Base-by-base conservation (phyloP, 495 filamentous ascomycete species). In the Hypoxylon rickii region DNA sequence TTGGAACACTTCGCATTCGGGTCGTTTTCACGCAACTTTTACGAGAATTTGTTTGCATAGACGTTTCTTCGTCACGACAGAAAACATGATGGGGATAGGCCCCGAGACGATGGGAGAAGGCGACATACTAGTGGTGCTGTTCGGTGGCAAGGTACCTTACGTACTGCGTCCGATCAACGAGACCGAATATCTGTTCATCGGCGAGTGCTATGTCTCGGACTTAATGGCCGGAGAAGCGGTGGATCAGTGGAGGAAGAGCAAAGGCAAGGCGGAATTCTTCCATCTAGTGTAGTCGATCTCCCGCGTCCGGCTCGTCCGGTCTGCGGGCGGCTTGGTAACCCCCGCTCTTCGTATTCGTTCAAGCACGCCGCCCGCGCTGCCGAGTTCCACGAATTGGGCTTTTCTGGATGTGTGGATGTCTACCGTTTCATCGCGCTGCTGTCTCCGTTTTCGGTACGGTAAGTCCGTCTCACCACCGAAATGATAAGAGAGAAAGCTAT, bases 301-400 rank as follows among this genome's bases (percentile, higher is more conserved):
- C 26, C 15, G 31, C 22, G n/a, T 15, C 36, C 13, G 17, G 33
- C 11, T 44, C 33, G 29, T n/a, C n/a, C 16, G 32, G 12, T 36
- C 36, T 40, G n/a, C n/a, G n/a, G n/a, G n/a, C n/a, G 21, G 20
- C 10, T 29, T 4, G 24, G 4, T 4, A 22, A 29, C 15, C 44
- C 43, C 42, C 47, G 44, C 48, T 49, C 32, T 57, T 63, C 59
- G 53, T 63, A 63, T 63, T 57, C 49, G 59, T 57, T 51, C 44
- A 49, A 41, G 57, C 18, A 36, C 17, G 22, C 18, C 33, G n/a
- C 39, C 19, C 8, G n/a, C n/a, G n/a, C n/a, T n/a, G n/a, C n/a
- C n/a, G 10, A 10, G 10, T 29, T 29, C 24, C 24, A 29, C 24
- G 24, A 29, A 29, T 29, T 29, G 10, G 24, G 24, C 4, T 29